Conservation (phyloP, 2,329 filamentous ascomycete species). For the Verticillium longisporum region DNA sequence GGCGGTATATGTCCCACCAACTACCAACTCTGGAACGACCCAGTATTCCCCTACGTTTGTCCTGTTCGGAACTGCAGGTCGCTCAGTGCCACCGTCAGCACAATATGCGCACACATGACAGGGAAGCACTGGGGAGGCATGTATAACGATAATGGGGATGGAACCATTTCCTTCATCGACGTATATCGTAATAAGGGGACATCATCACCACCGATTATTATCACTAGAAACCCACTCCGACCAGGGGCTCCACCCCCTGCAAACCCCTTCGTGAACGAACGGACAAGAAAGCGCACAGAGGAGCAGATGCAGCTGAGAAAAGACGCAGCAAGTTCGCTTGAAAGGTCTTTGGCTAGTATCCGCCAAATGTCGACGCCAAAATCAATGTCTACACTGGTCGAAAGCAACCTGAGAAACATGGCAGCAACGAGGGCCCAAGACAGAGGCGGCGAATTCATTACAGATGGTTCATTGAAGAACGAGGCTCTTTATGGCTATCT, state of each 20-base stretch:
- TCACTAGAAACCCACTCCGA: conserved; percentile 15
- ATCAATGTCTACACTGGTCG: not conserved
- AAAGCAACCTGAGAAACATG: not conserved
- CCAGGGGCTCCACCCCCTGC: conserved; percentile 13
- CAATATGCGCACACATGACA: conserved; percentile 15
- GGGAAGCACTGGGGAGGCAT: not conserved
- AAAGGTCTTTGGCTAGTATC: not conserved
- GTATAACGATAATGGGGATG: conserved; percentile 34
- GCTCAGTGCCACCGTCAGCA: conserved; percentile 14
- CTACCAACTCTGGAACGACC: conserved; percentile 20
- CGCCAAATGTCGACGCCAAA: not conserved
- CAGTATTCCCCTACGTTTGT: conserved; percentile 22
- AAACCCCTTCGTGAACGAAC: not conserved
- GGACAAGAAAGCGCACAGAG: not conserved
- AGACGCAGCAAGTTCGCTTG: not conserved
- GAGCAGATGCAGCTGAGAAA: not conserved
- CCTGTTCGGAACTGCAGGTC: conserved; percentile 28
- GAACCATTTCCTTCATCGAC: conserved; percentile 25
- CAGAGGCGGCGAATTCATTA: not conserved
- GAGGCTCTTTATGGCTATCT: not conserved
- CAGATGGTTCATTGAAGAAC: not conserved
- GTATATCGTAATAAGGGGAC: conserved; percentile 1
- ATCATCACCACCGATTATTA: conserved; percentile 12
- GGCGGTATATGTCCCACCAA: conserved; percentile 25
- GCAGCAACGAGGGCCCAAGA: not conserved